Evolutionary conservation across 768 basidiomycete species (phyloP), one percentile per base, ranked within the genome.

Genomic region (Paxillus involutus): DNA sequence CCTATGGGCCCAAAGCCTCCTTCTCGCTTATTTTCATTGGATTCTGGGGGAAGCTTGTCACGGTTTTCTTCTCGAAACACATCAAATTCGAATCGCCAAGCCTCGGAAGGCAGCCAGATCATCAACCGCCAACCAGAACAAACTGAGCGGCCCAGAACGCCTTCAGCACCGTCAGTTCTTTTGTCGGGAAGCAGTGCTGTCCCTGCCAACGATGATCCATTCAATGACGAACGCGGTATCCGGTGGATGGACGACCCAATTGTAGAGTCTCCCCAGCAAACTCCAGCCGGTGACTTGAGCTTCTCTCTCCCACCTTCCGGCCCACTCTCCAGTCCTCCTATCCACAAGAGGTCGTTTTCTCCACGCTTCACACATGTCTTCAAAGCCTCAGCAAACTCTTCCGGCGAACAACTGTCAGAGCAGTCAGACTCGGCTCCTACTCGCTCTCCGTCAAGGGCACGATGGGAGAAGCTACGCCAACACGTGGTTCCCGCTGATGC

Each of bases 401-500:
- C 36, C 26, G 40, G 37, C 26, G 44, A 43, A 14, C 42, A 32
- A 16, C 29, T 41, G 12, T 13, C 30, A 9, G 53, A 57, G 21
- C 37, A 16, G 40, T 44, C 43, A 24, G 56, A 49, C 40, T 44
- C 46, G 11, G 29, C 21, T 5, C 42, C 47, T 10, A 17, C 50
- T 16, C 55, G 58, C 36, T 32, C 79, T 11, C 69, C 75, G 4
- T 75, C 80, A 1, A 58, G 66, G 47, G 71, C 71, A 21, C 77
- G 80, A 24, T 85, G 83, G 83, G 78, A 82, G 21, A 71, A 70
- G 29, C 57, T 84, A 13, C 74, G 83, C n/a, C 77, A 77, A 40
- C 81, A 83, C 63, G 81, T 84, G 12, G 63, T 83, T 19, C 74
- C 74, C 1, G 51, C 68, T 8, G 47, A 68, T 11, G 55, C 56